Evolutionary conservation across 2,329 filamentous ascomycete species (phyloP), one percentile per base, ranked within the genome.

Genomic region (Fusarium agapanthi): DNA sequence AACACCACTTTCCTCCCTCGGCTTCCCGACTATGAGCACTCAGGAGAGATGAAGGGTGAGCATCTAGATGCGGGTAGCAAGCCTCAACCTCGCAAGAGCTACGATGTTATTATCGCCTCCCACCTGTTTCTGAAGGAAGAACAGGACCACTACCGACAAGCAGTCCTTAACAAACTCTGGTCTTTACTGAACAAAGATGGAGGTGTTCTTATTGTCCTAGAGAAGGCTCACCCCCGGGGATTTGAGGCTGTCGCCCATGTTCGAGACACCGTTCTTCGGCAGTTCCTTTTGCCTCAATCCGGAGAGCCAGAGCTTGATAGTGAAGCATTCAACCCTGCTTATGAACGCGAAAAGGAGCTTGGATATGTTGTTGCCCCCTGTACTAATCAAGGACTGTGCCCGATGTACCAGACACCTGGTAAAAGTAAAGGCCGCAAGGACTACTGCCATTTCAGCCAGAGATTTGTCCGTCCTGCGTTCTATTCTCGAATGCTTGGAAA

Each of bases 1-100:
- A 92, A 98, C 79, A 98, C 96, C 0, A 97, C 93, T 0, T 98
- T 99, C 79, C 86, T 99, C 13, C 95, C 95, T 13, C 91, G 95
- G 8, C 84, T 98, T n/a, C 96, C 96, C 0, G 94, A 98, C 77
- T 95, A 95, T 72, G 82, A 94, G 32, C 91, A 92, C 78, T 88
- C 89, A 3, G 85, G 88, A 28, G 85, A 91, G 65, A 88, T 89
- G 54, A 85, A 87, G 15, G 86, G 89, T 24, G 84, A 85, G 64
- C 87, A 88, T 40, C 80, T 93, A 10, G 89, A 93, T 62, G 88
- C 89, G 26, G 85, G 87, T 26, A 81, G 84, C 35, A 80, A 84
- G 14, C 85, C 88, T 11, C 86, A 87, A 24, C 85, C 87, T 7
- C 88, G 92, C 67, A 98, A 98, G 82, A 88, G 90, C 47, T 98